phyloP scores from a whole-genome alignment of 2,329 filamentous ascomycete genomes.

The Xylaria sp. region DNA sequence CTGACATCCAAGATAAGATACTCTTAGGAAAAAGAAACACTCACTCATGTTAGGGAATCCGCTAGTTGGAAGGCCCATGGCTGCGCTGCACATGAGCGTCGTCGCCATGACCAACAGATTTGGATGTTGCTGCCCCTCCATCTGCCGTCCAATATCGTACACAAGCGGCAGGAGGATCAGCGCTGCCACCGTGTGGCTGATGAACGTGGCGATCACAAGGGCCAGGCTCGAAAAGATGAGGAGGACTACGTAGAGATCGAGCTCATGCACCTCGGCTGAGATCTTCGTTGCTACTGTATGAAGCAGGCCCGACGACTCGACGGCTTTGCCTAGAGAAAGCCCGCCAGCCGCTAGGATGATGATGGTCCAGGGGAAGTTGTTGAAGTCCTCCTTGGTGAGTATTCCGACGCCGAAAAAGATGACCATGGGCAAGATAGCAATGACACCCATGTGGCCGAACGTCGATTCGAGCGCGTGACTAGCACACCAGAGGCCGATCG shows the following conservation, averaged over 20 bases:
- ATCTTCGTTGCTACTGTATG: conserved; percentile 87
- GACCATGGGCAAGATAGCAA: conserved; percentile 94
- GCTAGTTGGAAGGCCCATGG: conserved; percentile 94
- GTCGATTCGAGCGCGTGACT: conserved; percentile 87
- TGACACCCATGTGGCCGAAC: conserved; percentile 98
- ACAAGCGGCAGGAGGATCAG: conserved; percentile 95
- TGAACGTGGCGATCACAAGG: conserved; percentile 94
- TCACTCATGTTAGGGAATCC: conserved; percentile 99
- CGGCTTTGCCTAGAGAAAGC: conserved; percentile 90
- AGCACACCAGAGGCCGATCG: conserved; percentile 92
- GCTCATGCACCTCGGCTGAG: conserved; percentile 75
- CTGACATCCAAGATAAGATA: background rate
- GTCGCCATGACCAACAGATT: conserved; percentile 96
- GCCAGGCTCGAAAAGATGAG: conserved; percentile 88
- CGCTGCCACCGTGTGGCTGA: conserved; percentile 96
- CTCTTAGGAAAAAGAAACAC: conserved; percentile 54
- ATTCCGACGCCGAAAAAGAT: conserved; percentile 97
- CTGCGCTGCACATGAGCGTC: conserved; percentile 96
- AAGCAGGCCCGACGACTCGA: conserved; percentile 90
- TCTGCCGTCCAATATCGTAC: conserved; percentile 81
- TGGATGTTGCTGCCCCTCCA: conserved; percentile 92
- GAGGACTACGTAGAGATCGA: conserved; percentile 87
- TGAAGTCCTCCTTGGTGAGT: conserved; percentile 98
- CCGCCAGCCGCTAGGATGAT: conserved; percentile 97
- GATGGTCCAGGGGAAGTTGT: conserved; percentile 99